A percentile compares a stretch with the other conserved stretches of the same genome.
phyloP scores from a whole-genome alignment of 2,329 filamentous ascomycete genomes.

The Epichloe hybrida region DNA sequence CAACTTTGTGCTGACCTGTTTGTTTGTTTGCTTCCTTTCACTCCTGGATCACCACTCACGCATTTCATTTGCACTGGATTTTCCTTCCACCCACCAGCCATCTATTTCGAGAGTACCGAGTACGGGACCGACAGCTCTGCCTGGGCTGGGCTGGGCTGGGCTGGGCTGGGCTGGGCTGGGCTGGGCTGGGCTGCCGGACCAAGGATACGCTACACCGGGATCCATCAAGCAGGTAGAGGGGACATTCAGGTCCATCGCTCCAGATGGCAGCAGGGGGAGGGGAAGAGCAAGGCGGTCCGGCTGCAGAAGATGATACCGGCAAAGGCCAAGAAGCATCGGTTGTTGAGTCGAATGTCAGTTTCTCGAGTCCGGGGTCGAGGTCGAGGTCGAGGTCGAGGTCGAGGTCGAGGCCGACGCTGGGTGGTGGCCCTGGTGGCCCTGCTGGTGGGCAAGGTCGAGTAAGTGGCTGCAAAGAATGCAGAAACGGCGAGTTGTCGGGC shows the following conservation, averaged over 20 bases:
- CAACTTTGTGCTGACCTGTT: no score
- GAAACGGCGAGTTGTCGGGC: background rate
- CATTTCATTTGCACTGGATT: background rate
- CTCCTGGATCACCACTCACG: no score
- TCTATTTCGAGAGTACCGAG: no score
- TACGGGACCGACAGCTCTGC: background rate
- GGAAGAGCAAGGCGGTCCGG: background rate
- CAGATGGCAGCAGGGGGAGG: background rate
- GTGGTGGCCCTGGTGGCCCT: no score
- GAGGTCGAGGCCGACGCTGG: background rate
- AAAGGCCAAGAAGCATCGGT: background rate
- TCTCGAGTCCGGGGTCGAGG: background rate
- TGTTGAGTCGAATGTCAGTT: background rate
- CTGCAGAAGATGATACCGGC: background rate
- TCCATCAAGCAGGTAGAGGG: no score
- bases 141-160: no score
- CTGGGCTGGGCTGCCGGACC: background rate
- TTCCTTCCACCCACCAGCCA: background rate
- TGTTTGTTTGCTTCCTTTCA: no score
- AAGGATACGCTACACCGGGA: background rate
- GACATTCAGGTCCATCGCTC: background rate
- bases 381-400: background rate
- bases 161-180: background rate
- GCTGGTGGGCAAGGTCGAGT: background rate
- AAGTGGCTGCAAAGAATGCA: background rate